Base-by-base conservation (phyloP, 148 eudicot species). In the Rhododendron griersonianum region DNA sequence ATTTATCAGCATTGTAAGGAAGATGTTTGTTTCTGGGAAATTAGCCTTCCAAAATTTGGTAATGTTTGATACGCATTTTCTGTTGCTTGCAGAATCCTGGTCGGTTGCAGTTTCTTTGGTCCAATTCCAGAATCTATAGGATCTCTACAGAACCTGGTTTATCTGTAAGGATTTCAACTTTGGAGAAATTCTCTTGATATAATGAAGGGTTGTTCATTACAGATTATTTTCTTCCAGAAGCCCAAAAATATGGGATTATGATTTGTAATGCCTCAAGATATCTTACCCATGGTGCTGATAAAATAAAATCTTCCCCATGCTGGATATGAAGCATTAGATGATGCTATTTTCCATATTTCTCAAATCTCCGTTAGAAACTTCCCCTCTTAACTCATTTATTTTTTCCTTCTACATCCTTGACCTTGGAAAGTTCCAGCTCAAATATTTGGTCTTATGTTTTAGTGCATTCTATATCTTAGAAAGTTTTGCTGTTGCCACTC, bases 101-200 rank as follows among this genome's bases (percentile, higher is more conserved):
- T 91, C 80, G 98, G 95, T 69, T 96, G 99, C 88, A 87, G 91
- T 50, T 96, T 96, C 87, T 87, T 55, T 84, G 99, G 99, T 65
- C 81, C 71, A 35, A 88, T 96, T 92, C 99, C 99, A 83, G 88
- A 88, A 77, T 84, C 93, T 9, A 90, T 96, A 53, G 96, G 99
- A 84, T 93, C 93, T 86, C 90, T 95, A 15, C 53, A 82, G 35
- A 80, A 86, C 83, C 93, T 96, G 86, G 55, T 39, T 33, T 88
- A 78, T 71, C 82, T 96, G 99, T 96, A 94, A 96, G 98, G 75
- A 87, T 86, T 84, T 86, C 53, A 2, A 74, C 71, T 79, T 73
- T 63, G 13, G 4, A 25, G 30, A 3, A 67, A 67, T 10, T 67
- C 33, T 25, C 33, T 25, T 25, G 33, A 67, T 67, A 25, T 10